These are phyloP conservation scores for Trypanosoma lewisi DNA, from an alignment of 208 protist species.

Conservation along the genomic window DNA sequence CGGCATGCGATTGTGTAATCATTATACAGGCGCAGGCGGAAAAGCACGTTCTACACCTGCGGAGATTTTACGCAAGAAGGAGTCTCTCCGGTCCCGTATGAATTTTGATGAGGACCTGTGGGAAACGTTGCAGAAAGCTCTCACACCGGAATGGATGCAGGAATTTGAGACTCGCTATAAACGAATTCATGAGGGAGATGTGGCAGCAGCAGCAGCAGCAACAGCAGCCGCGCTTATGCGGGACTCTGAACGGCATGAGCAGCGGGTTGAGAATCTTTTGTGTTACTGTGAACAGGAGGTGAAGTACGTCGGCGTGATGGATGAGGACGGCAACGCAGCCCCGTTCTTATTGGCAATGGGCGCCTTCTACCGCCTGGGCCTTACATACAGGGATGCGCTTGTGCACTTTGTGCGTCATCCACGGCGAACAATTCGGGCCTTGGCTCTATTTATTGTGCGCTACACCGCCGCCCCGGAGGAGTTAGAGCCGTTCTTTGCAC, in stretches of 20 bases:
- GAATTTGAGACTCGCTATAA: constrained; percentile 27
- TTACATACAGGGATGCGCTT: constrained; percentile 57
- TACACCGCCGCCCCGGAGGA: constrained; percentile 75
- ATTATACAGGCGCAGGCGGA: constrained; percentile 26
- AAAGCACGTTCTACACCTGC: constrained; percentile 33
- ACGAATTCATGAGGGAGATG: constrained; percentile 2
- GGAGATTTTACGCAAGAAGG: constrained; percentile 53
- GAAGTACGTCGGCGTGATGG: constrained; percentile 68
- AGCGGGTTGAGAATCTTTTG: constrained; percentile 53
- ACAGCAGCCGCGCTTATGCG: constrained; percentile 37
- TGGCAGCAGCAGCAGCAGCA: constrained; percentile 1
- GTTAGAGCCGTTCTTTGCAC: constrained; percentile 53
- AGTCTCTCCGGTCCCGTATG: constrained; percentile 38
- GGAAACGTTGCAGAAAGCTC: constrained; percentile 29
- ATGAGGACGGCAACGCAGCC: constrained; percentile 67
- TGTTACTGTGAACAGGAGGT: constrained; percentile 68
- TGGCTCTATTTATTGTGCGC: constrained; percentile 70
- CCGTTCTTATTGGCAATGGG: constrained; percentile 73
- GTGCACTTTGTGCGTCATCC: constrained; percentile 63
- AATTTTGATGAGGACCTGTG: constrained; percentile 79
- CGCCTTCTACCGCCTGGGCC: constrained; percentile 33
- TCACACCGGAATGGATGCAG: constrained; percentile 30
- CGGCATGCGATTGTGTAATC: constrained; percentile 38
- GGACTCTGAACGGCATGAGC: constrained; percentile 44
- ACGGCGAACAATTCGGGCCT: constrained; percentile 61